Evolutionary conservation across 1,284 basidiomycete species (phyloP).

Genomic region (Sporisorium reilianum): DNA sequence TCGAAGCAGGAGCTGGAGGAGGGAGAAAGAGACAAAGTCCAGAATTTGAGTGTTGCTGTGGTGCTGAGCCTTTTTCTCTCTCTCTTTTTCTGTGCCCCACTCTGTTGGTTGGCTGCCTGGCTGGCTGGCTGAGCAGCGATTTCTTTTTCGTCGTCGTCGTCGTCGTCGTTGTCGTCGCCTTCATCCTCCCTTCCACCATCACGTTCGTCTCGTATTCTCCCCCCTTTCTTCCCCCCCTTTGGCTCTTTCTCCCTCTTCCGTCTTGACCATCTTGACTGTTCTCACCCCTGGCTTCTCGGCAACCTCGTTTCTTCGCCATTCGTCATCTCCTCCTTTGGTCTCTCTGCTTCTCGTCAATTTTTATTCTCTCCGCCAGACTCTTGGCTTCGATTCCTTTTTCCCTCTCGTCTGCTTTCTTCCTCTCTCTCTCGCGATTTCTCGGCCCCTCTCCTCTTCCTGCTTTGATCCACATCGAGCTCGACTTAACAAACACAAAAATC

Average conservation of each 20-base stretch:
- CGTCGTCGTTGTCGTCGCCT: too few species aligned
- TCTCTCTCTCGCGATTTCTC: not conserved
- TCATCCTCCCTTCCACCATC: conserved; percentile 28
- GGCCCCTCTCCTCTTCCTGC: not conserved
- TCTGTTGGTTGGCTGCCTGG: not conserved
- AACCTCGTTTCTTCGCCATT: not conserved
- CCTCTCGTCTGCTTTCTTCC: not conserved
- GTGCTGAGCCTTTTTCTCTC: too few species aligned
- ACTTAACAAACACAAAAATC: not conserved
- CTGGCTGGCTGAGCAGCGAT: not conserved
- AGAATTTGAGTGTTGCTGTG: too few species aligned
- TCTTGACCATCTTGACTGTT: too few species aligned
- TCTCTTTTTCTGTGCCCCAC: too few species aligned
- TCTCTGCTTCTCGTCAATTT: not conserved
- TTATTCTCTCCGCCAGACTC: conserved; percentile 5
- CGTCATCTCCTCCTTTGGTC: not conserved
- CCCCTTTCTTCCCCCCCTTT: conserved; percentile 6
- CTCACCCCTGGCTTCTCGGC: conserved; percentile 7
- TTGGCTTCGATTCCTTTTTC: not conserved
- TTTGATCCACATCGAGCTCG: not conserved
- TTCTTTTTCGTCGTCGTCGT: conserved; percentile 5
- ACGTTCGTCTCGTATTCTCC: conserved; percentile 7
- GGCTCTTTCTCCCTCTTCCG: conserved; percentile 2
- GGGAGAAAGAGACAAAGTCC: too few species aligned
- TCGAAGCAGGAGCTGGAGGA: too few species aligned